These are phyloP conservation scores for Hippophae gyantsensis DNA, from an alignment of 306 rosid species.

Conservation along the genomic window DNA sequence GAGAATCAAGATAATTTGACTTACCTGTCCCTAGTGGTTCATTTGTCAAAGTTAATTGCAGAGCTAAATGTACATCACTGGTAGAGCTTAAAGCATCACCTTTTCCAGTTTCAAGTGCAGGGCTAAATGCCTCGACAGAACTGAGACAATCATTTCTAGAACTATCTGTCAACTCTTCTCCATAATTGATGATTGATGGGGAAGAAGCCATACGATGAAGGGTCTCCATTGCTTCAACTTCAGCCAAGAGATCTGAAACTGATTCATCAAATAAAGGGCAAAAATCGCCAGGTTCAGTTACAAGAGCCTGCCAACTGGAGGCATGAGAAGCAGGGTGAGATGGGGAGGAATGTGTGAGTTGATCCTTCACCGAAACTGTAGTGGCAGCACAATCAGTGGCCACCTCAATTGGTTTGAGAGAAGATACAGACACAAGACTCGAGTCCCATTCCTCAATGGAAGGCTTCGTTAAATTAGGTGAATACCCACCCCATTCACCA, in stretches of 20 bases:
- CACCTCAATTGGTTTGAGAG: slow-evolving; percentile 33
- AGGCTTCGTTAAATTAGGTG: slow-evolving; percentile 33
- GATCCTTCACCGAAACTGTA: slow-evolving; percentile 32
- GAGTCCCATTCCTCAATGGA: slow-evolving; percentile 54
- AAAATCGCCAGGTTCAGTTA: slow-evolving; percentile 59
- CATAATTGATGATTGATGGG: slow-evolving; percentile 54
- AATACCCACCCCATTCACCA: slow-evolving; percentile 37
- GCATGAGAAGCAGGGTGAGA: slow-evolving; percentile 38
- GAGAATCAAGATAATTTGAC: slow-evolving; percentile 38
- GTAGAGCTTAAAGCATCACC: slow-evolving; percentile 78
- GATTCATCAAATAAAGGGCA: slow-evolving; percentile 58
- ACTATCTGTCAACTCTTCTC: slow-evolving; percentile 46
- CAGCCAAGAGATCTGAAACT: slow-evolving; percentile 97
- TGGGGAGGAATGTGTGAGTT: slow-evolving; percentile 37
- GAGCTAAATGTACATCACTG: slow-evolving; percentile 43
- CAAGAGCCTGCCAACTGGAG: slow-evolving; percentile 66
- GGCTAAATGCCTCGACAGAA: slow-evolving; percentile 55
- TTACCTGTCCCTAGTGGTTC: slow-evolving; percentile 28
- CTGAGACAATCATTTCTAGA: slow-evolving; percentile 63
- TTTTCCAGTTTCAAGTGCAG: slow-evolving; percentile 66
- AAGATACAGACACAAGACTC: slow-evolving; percentile 41
- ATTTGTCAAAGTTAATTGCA: slow-evolving; percentile 37
- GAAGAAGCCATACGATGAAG: slow-evolving; percentile 72
- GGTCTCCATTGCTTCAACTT: slow-evolving; percentile 96
- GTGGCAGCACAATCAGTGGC: slow-evolving; percentile 28